These are phyloP conservation scores for Stenocarpella maydis DNA, from an alignment of 2,329 filamentous ascomycete species.

Conservation along the genomic window DNA sequence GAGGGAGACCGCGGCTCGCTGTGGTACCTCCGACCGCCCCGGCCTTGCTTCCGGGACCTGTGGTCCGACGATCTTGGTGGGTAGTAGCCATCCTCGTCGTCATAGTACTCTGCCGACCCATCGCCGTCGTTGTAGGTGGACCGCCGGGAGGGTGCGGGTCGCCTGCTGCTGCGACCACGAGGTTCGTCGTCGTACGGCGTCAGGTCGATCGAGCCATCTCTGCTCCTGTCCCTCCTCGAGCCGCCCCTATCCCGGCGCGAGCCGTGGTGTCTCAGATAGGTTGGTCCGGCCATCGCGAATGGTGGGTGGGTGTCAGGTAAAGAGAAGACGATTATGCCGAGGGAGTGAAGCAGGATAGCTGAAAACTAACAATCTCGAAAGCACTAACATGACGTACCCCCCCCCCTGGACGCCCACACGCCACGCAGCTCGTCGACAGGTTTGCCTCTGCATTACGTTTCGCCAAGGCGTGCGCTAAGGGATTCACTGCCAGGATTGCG, in stretches of 20 bases:
- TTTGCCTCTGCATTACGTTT: slow-evolving; percentile 3
- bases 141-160: slow-evolving; percentile 4
- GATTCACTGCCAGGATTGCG: slow-evolving; percentile 24
- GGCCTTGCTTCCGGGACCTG: not conserved
- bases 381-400: slow-evolving; percentile 10
- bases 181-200: slow-evolving; percentile 2
- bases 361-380: not conserved
- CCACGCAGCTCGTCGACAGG: not conserved
- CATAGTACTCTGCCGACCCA: slow-evolving; percentile 25
- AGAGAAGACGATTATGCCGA: not conserved
- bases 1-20: slow-evolving; percentile 22
- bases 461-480: slow-evolving; percentile 8
- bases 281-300: slow-evolving; percentile 7
- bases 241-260: slow-evolving; percentile 12
- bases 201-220: slow-evolving; percentile 18
- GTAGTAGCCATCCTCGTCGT: slow-evolving; percentile 21
- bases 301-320: not conserved
- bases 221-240: slow-evolving; percentile 19
- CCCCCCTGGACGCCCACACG: slow-evolving; percentile 3
- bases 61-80: slow-evolving; percentile 16
- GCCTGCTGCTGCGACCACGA: slow-evolving; percentile 10
- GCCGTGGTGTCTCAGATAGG: not conserved
- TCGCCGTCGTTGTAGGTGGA: slow-evolving; percentile 29
- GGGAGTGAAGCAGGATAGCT: not conserved
- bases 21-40: slow-evolving; percentile 1